Percentiles rank a stretch among this genome's conserved stretches.
Conservation (phyloP, 2,329 filamentous ascomycete genomes). For the Colletotrichum brevisporum region DNA sequence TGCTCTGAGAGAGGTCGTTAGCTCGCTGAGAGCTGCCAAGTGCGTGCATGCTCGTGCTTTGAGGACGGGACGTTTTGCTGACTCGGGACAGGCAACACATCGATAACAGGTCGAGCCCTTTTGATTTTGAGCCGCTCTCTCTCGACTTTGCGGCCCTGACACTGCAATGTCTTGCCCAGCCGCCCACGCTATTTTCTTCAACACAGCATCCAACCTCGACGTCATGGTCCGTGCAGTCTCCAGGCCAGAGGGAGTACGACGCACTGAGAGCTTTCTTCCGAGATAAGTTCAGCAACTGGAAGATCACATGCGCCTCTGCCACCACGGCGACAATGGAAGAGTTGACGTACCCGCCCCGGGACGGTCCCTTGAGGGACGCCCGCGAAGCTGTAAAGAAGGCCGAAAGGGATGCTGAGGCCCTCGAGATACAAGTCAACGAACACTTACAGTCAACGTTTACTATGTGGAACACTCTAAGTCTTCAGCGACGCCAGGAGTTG, state of each 20-base stretch:
- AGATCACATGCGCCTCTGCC: slow-evolving; percentile 64
- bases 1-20: slow-evolving; percentile 85
- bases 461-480: slow-evolving; percentile 79
- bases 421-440: slow-evolving; percentile 78
- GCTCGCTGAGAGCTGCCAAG: slow-evolving; percentile 87
- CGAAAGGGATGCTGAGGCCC: slow-evolving; percentile 66
- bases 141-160: slow-evolving; percentile 90
- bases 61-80: slow-evolving; percentile 16
- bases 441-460: slow-evolving; percentile 84
- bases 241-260: slow-evolving; percentile 80
- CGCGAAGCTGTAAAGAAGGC: slow-evolving; percentile 63
- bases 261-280: slow-evolving; percentile 78
- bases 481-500: slow-evolving; percentile 69
- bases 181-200: slow-evolving; percentile 85
- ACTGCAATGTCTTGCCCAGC: slow-evolving; percentile 83
- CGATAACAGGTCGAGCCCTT: slow-evolving; percentile 69
- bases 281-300: slow-evolving; percentile 78
- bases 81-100: slow-evolving; percentile 63
- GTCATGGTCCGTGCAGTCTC: slow-evolving; percentile 86
- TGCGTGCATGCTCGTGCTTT: slow-evolving; percentile 57
- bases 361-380: slow-evolving; percentile 56
- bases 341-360: slow-evolving; percentile 61
- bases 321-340: slow-evolving; percentile 67
- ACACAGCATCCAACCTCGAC: slow-evolving; percentile 83
- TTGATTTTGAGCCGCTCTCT: slow-evolving; percentile 87